Evolutionary conservation across 352 stramenopile genomes (phyloP).

Genomic region (Phytopythium montanum): DNA sequence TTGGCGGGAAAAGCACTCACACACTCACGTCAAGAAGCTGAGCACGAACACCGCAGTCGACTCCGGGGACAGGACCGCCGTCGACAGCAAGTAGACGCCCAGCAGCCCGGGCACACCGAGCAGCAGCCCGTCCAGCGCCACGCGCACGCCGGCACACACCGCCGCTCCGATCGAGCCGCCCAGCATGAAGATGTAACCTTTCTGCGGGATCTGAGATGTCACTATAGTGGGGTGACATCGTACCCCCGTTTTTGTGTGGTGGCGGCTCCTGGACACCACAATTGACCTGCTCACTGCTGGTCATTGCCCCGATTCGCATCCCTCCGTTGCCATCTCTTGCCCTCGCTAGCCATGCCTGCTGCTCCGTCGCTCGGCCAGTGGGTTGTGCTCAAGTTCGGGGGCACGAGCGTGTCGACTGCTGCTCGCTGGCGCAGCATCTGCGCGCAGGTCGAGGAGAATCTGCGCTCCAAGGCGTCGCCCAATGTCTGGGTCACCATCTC

Average conservation of each 20-base stretch:
- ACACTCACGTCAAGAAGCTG: conserved; percentile 1
- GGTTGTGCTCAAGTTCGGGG: conserved; percentile 90
- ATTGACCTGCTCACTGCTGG: not conserved
- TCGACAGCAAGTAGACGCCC: not conserved
- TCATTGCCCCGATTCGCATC: not conserved
- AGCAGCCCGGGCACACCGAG: conserved; percentile 6
- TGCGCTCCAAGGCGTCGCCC: conserved; percentile 28
- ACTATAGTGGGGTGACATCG: too few species aligned
- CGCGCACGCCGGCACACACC: conserved; percentile 1
- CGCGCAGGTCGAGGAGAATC: conserved; percentile 57
- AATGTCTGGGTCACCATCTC: conserved; percentile 88
- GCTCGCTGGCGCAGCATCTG: conserved; percentile 80
- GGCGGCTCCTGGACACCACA: not conserved
- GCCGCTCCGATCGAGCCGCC: not conserved
- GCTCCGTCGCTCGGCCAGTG: conserved; percentile 24
- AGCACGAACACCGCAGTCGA: not conserved
- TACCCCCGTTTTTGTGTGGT: conserved; percentile 5
- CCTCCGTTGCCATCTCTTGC: not conserved
- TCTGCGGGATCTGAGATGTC: too few species aligned
- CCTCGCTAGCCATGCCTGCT: not conserved
- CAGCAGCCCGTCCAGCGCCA: conserved; percentile 8
- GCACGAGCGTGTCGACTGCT: conserved; percentile 83
- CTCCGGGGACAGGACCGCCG: not conserved
- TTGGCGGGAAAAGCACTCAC: too few species aligned
- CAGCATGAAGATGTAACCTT: not conserved